Evolutionary conservation across 768 basidiomycete species (phyloP).

Genomic region (Pisolithus microcarpus): DNA sequence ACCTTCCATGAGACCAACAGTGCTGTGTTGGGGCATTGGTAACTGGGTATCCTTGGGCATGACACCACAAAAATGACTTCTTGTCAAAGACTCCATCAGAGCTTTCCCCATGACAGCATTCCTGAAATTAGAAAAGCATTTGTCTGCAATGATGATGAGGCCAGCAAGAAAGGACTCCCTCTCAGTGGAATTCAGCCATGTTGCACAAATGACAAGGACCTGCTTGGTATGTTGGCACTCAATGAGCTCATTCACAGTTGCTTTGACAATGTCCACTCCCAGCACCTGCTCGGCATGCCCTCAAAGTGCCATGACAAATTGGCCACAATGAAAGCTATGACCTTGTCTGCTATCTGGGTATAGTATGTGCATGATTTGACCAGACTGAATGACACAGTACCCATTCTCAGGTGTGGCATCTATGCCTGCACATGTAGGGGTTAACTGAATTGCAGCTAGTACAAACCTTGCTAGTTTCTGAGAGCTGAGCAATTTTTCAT

Average conservation of each 20-base stretch:
- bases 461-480: too few relatives aligned
- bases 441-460: too few relatives aligned
- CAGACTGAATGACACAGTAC: constrained; percentile 67
- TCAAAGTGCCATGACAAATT: constrained; percentile 57
- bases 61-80: constrained; percentile 79
- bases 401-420: constrained; percentile 63
- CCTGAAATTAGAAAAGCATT: constrained; percentile 92
- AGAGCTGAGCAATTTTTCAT: too few relatives aligned
- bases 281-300: constrained; percentile 22
- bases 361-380: constrained; percentile 75
- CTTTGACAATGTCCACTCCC: too few relatives aligned
- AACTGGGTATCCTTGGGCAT: constrained; percentile 70
- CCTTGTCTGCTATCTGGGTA: constrained; percentile 74
- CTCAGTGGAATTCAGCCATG: constrained; percentile 32
- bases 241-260: too few relatives aligned
- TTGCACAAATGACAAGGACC: constrained; percentile 63
- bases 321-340: constrained; percentile 89
- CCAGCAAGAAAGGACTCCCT: constrained; percentile 61
- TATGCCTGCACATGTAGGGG: constrained; percentile 34
- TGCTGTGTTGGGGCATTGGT: constrained; percentile 74
- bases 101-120: constrained; percentile 50
- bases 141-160: constrained; percentile 85
- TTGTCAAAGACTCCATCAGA: constrained; percentile 44
- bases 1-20: constrained; percentile 72
- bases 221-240: too few relatives aligned